A percentile compares a stretch with the other conserved stretches of the same genome.
Evolutionary conservation across 495 filamentous ascomycete genomes (phyloP).

Genomic region (Podospora australis): DNA sequence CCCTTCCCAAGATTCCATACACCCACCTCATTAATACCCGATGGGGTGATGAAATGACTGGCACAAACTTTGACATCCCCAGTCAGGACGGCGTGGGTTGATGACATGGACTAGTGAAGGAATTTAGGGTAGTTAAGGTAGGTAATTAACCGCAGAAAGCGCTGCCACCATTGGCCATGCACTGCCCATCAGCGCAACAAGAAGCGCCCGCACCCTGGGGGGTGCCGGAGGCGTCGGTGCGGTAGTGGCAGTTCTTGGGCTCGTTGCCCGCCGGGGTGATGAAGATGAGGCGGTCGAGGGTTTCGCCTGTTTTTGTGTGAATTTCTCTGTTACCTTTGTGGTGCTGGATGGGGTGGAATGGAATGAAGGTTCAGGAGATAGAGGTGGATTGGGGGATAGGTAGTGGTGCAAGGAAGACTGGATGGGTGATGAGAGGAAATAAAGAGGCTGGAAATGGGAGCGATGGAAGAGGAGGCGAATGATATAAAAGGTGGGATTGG

Average conservation of each 20-base stretch:
- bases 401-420: too few species aligned
- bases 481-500: not conserved
- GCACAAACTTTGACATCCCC: too few species aligned
- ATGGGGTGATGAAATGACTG: too few species aligned
- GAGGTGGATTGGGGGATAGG: too few species aligned
- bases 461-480: not conserved
- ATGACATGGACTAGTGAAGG: too few species aligned
- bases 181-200: not conserved
- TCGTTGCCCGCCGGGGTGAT: not conserved
- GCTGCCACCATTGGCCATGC: not conserved
- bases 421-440: too few species aligned
- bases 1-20: too few species aligned
- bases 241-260: not conserved
- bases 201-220: not conserved
- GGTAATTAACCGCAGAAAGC: not conserved
- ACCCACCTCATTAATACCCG: too few species aligned
- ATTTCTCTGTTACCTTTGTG: not conserved
- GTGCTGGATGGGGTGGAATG: too few species aligned
- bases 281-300: not conserved
- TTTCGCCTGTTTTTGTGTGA: not conserved
- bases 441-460: not conserved
- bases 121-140: not conserved
- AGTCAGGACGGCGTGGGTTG: too few species aligned
- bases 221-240: not conserved
- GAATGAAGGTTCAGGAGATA: too few species aligned